phyloP scores from a whole-genome alignment of 139 green algal genomes.

The Mesotaenium endlicherianum region DNA sequence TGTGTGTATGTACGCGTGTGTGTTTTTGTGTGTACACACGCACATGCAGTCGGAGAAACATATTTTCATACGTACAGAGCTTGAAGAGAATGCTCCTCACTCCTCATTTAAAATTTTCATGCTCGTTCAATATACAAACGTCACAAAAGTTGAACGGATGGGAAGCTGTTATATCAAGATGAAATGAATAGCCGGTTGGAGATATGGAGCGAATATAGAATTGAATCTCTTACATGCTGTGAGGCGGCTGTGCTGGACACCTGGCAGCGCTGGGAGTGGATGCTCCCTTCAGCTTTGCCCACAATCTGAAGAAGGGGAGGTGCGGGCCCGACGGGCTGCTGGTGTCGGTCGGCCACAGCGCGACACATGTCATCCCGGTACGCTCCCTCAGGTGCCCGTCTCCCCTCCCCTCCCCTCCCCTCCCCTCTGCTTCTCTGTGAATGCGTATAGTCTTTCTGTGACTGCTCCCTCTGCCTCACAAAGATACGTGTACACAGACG shows the following conservation, averaged over 20 bases:
- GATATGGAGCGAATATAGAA: neutral
- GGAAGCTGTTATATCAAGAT: neutral
- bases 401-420: neutral
- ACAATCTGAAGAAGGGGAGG: conserved; percentile 7
- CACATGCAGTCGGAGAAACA: neutral
- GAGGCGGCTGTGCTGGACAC: neutral
- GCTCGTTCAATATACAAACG: no score
- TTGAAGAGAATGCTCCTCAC: no score
- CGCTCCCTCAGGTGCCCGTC: no score
- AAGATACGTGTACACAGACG: no score
- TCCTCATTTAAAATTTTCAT: no score
- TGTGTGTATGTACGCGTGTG: neutral
- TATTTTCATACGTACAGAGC: neutral
- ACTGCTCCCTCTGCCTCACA: no score
- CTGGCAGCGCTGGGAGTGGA: conserved; percentile 43
- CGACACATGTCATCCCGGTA: conserved; percentile 49
- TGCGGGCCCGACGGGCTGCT: conserved; percentile 37
- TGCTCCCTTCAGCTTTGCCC: conserved; percentile 13
- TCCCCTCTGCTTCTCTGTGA: neutral
- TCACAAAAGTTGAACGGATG: neutral
- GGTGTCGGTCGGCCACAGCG: conserved; percentile 30
- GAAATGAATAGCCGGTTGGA: no score
- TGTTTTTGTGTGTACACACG: neutral
- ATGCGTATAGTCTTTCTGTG: no score
- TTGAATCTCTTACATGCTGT: neutral